Base-by-base conservation (phyloP, 2,329 filamentous ascomycete species). In the Colletotrichum theobromicola region DNA sequence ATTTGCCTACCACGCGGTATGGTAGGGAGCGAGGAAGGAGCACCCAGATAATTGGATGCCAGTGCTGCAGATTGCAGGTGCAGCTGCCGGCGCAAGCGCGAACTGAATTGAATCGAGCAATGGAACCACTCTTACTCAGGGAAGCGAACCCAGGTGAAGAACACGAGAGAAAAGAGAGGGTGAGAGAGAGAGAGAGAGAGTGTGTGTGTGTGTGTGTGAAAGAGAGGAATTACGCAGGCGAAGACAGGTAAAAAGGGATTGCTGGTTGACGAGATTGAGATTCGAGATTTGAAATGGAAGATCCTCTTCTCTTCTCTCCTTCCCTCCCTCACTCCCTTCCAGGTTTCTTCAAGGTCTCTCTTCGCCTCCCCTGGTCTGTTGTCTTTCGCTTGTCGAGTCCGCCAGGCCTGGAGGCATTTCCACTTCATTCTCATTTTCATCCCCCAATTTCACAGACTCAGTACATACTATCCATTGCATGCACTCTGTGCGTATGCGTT, bases 41-140 rank as follows among this genome's bases (percentile, higher is more conserved):
- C 35, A 18, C 24, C 42, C n/a, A 50, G 24, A 50, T 50, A n/a
- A 68, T 30, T n/a, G n/a, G 32, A 46, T 62, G 61, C 67, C 46
- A 24, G 50, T 67, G 72, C 55, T 67, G 72, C 55, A 72, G 55
- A 60, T 50, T 50, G 70, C 71, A 70, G 65, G 60, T 60, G 70
- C 63, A 62, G 66, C 21, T 64, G 35, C 42, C 35, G 46, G 50
- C 37, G 60, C 66, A 58, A 53, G 28, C 46, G 28, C 57, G 55
- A n/a, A n/a, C n/a, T n/a, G n/a, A n/a, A n/a, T n/a, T n/a, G n/a
- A 50, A 50, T 16, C 55, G 26, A 7, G 18, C 24, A 55, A 34
- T 60, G 57, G 28, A 34, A 32, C 30, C 30, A 32, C 7, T 32
- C 30, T 32, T 32, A 37, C 4, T 37, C 30, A 69, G 28, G 35